These are phyloP conservation scores for Ajuga reptans DNA, from an alignment of 305 asterid genomes.

Conservation along the genomic window DNA sequence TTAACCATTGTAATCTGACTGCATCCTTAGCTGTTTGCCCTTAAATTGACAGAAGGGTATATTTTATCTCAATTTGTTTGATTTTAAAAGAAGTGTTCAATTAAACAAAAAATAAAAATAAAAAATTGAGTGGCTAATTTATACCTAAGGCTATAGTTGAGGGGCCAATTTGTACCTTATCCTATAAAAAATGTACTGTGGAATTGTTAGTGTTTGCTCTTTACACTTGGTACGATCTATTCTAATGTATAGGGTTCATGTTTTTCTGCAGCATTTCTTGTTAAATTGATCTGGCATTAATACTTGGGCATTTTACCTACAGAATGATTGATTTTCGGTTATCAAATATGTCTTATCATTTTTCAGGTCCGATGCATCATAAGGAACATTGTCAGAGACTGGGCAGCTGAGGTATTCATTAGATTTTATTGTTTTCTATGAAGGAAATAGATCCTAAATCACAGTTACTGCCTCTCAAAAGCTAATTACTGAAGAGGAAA, in stretches of 20 bases:
- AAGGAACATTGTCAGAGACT: constrained; percentile 91
- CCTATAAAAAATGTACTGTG: neutral
- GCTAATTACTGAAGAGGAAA: neutral
- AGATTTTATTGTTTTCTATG: constrained; percentile 16
- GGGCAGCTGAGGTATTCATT: constrained; percentile 81
- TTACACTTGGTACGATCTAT: constrained; percentile 1
- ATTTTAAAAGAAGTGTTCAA: no score
- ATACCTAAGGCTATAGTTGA: no score
- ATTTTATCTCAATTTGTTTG: no score
- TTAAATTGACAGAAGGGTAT: no score
- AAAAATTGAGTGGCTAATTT: no score
- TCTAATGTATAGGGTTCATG: neutral
- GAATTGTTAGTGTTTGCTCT: neutral
- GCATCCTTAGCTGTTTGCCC: no score
- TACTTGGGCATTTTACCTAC: neutral
- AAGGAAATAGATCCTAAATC: constrained; percentile 1
- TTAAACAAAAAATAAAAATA: no score
- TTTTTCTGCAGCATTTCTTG: neutral
- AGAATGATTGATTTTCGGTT: constrained; percentile 6
- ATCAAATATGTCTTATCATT: neutral
- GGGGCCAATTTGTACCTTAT: no score
- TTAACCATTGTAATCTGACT: no score
- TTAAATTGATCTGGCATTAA: neutral
- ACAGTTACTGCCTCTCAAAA: constrained; percentile 14
- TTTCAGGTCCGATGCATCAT: constrained; percentile 86